Base-by-base conservation (phyloP, 495 filamentous ascomycete genomes). In the Trichoderma erinaceum region DNA sequence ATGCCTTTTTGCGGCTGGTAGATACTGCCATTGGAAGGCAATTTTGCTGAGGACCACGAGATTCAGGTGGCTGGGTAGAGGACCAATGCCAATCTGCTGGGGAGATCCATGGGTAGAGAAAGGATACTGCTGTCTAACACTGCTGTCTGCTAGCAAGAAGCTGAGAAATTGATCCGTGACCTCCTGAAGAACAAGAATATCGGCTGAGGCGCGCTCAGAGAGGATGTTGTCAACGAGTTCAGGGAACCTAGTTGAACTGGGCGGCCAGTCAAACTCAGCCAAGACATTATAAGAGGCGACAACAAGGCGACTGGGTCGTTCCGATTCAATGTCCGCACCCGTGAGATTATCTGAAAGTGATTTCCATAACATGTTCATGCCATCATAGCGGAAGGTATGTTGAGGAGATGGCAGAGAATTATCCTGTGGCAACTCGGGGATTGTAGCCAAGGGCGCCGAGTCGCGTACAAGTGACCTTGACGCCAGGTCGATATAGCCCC, bases 221-320 rank as follows among this genome's bases (percentile, higher is more conserved):
- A 86, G 69, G 52, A 86, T 73, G 69, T 79, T 79, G 18, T 76
- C 67, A 43, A 85, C 58, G 23, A 87, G 69, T 21, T 83, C 75
- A 7, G 83, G 78, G 72, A 86, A 81, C 50, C 85, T 79, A 25
- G 76, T 73, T 18, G 73, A 66, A n/a, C 80, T 76, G 4, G 81
- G 76, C 0, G 85, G 83, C 61, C 78, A 79, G 16, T 77, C 68
- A 41, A 83, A 82, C 41, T 87, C 85, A 15, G 82, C 80, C 41
- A 87, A 76, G 27, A 87, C 74, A 67, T 88, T 88, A 71, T 86
- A 88, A 64, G 77, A 84, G 16, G 83, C 77, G 38, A 87, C 67
- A 0, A 69, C 70, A 21, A 87, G 67, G 15, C 72, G 71, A 12
- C 67, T 66, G 16, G 70, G 71, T 7, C 50, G 41, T 8, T 32